Percentiles rank a stretch among this genome's conserved stretches.
phyloP scores from a whole-genome alignment of 2,329 filamentous ascomycete species.

The Purpureocillium takamizusanense region DNA sequence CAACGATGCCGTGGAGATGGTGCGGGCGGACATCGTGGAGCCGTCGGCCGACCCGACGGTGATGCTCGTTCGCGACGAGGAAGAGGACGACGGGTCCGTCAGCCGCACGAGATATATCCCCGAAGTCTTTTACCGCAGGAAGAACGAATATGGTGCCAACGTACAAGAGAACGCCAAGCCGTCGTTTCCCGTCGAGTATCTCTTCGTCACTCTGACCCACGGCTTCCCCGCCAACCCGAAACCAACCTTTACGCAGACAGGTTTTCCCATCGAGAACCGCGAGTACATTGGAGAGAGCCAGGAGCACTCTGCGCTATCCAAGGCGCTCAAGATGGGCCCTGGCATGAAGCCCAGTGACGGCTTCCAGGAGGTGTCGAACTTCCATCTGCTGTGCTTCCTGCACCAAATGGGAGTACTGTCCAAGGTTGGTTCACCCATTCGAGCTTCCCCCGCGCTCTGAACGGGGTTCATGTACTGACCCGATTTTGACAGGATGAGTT shows the following conservation, averaged over 20 bases:
- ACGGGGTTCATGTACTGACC: neutral
- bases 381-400: slow-evolving; percentile 87
- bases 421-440: slow-evolving; percentile 52
- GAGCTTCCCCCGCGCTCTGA: slow-evolving; percentile 3
- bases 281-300: slow-evolving; percentile 79
- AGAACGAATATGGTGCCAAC: slow-evolving; percentile 94
- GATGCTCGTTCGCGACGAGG: slow-evolving; percentile 91
- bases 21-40: slow-evolving; percentile 87
- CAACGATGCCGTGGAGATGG: slow-evolving; percentile 95
- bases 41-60: slow-evolving; percentile 85
- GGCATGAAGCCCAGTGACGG: slow-evolving; percentile 52
- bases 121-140: slow-evolving; percentile 89
- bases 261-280: slow-evolving; percentile 87
- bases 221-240: slow-evolving; percentile 80
- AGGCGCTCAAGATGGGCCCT: slow-evolving; percentile 55
- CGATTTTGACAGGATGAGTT: slow-evolving; percentile 68
- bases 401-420: slow-evolving; percentile 71
- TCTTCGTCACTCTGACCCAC: slow-evolving; percentile 91
- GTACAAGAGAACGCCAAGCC: slow-evolving; percentile 97
- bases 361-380: slow-evolving; percentile 72
- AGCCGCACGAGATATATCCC: slow-evolving; percentile 82
- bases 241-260: slow-evolving; percentile 63
- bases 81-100: slow-evolving; percentile 64
- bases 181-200: slow-evolving; percentile 90
- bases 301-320: slow-evolving; percentile 60